Evolutionary conservation across 179 eudicot genomes (phyloP).

Genomic region (Kewa caespitosa): DNA sequence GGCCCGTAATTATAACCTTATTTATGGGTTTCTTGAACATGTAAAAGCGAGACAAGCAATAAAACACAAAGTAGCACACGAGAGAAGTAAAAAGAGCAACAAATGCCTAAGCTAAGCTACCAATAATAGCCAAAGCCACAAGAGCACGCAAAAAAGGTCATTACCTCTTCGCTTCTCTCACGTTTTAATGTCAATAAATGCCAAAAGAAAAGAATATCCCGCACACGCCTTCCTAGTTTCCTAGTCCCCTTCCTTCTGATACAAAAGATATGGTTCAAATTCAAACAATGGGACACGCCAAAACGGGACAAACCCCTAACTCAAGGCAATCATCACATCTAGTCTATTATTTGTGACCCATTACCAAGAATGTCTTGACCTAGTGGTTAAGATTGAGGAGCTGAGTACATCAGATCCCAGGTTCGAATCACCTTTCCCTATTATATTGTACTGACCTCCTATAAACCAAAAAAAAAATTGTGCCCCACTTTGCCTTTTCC

Average conservation of each 20-base stretch:
- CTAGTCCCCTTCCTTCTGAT: constrained; percentile 15
- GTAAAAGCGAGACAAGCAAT: constrained; percentile 26
- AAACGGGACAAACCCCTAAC: constrained; percentile 1
- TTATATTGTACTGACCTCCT: no score
- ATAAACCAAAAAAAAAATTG: no score
- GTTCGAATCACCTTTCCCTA: no score
- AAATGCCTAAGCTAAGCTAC: constrained; percentile 25
- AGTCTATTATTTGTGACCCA: no score
- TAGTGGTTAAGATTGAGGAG: no score
- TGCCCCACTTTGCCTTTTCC: no score
- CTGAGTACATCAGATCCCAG: no score
- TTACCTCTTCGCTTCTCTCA: not conserved
- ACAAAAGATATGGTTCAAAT: constrained; percentile 24
- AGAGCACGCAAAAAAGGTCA: constrained; percentile 39
- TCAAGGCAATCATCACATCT: no score
- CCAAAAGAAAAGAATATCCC: constrained; percentile 45
- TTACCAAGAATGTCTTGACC: no score
- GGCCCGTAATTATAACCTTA: constrained; percentile 16
- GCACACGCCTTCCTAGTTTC: constrained; percentile 26
- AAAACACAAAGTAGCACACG: constrained; percentile 10
- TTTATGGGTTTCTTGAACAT: not conserved
- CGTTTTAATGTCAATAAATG: constrained; percentile 33
- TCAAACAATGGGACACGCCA: constrained; percentile 12
- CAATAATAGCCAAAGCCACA: constrained; percentile 29
- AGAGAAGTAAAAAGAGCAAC: not conserved